Base-by-base conservation (phyloP, 768 basidiomycete species). In the Serpula lacrymans region DNA sequence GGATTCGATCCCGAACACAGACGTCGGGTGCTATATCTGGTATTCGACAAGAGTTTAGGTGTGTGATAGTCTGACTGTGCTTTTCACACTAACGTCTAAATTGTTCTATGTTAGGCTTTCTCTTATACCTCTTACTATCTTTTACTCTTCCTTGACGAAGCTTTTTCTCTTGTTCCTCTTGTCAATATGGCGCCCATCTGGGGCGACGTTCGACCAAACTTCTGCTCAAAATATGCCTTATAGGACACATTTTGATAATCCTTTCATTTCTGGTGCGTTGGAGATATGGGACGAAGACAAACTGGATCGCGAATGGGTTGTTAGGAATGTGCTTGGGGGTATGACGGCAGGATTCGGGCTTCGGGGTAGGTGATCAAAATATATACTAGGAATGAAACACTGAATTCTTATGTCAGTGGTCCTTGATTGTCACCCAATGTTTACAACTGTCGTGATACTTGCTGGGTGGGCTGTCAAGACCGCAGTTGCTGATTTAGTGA, bases 331-430 rank as follows among this genome's bases (percentile, higher is more conserved):
- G 8, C 67, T 92, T 2, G 89, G 89, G 9, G 89, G 89, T 0
- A 82, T 92, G 78, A 83, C 88, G 9, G 84, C 88, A 23, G 89
- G 89, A 1, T 92, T 91, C 57, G 89, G 88, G 0, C 59, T 92
- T 39, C 77, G 88, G 53, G 85, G 88, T 89, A 51, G 30, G 68
- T 20, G 16, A 12, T 44, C 23, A 20, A n/a, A 33, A 34, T 7
- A 5, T 25, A 12, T 39, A 7, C 10, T 7, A 4, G 7, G 33
- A n/a, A 26, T 29, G 12, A 34, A 25, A 25, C 12, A 7, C 7
- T 8, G 18, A 11, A 22, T 6, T 3, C 2, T 5, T 7, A 17
- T 14, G n/a, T 35, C 35, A 89, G 88, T 92, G 6, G 86, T 88
- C 25, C 63, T 92, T 22, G 86, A 90, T 48, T 78, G 78, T 27